Conservation (phyloP, 805 yeast species). For the Pichia membranifaciens region DNA sequence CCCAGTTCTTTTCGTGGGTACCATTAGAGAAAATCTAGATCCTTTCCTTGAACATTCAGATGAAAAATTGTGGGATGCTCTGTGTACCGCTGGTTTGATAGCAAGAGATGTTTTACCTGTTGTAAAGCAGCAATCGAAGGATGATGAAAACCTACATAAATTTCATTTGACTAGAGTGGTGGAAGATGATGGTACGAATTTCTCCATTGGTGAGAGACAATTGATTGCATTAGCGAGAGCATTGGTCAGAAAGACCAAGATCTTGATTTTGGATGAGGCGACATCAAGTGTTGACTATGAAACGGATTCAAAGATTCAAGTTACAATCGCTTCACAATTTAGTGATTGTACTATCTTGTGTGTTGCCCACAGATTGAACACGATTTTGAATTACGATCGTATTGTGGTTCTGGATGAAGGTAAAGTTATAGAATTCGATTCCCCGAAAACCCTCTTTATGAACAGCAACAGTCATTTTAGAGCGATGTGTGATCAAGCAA, state of each 20-base stretch:
- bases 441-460: constrained; percentile 42
- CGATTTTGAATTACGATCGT: constrained; percentile 54
- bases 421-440: constrained; percentile 46
- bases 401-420: constrained; percentile 59
- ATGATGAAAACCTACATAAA: constrained; percentile 38
- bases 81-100: constrained; percentile 52
- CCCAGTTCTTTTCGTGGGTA: constrained; percentile 58
- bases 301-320: constrained; percentile 61
- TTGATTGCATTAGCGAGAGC: constrained; percentile 67
- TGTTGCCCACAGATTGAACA: constrained; percentile 66
- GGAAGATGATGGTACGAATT: constrained; percentile 65
- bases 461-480: constrained; percentile 40
- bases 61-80: constrained; percentile 50
- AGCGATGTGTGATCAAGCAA: constrained; percentile 46
- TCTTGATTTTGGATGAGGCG: constrained; percentile 69
- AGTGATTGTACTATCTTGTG: constrained; percentile 59
- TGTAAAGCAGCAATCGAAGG: constrained; percentile 30
- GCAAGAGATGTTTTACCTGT: constrained; percentile 33
- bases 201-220: constrained; percentile 69
- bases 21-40: constrained; percentile 54
- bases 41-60: constrained; percentile 52
- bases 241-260: constrained; percentile 53
- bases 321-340: constrained; percentile 54
- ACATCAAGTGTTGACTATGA: constrained; percentile 72
- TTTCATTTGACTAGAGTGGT: constrained; percentile 57